A percentile compares a stretch with the other conserved stretches of the same genome.
These are phyloP conservation scores for Trypanosoma theileri DNA, from an alignment of 208 protist species.

Conservation along the genomic window DNA sequence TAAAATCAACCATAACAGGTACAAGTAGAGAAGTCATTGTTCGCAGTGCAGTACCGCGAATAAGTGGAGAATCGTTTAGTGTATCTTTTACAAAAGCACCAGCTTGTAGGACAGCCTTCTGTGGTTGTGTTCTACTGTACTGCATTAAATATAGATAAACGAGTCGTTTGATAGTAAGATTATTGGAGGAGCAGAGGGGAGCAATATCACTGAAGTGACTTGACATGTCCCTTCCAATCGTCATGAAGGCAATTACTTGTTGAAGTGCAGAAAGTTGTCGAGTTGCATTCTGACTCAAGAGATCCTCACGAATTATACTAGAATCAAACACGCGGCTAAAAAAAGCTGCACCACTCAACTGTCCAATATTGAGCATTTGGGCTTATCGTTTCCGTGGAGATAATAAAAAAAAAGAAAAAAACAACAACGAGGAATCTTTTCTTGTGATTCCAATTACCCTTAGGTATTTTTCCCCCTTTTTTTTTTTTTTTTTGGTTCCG, in stretches of 20 bases:
- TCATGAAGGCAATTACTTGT: slow-evolving; percentile 98
- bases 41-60: slow-evolving; percentile 97
- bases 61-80: slow-evolving; percentile 93
- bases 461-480: no score
- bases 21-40: slow-evolving; percentile 99
- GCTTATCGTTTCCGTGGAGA: no score
- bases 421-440: no score
- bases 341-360: slow-evolving; percentile 39
- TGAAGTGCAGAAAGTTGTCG: slow-evolving; percentile 95
- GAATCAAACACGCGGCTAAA: slow-evolving; percentile 85
- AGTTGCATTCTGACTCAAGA: slow-evolving; percentile 81
- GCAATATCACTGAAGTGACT: slow-evolving; percentile 94
- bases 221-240: slow-evolving; percentile 98
- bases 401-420: no score
- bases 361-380: slow-evolving; percentile 1
- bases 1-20: slow-evolving; percentile 96
- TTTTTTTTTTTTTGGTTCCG: not conserved
- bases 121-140: slow-evolving; percentile 96
- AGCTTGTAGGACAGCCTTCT: slow-evolving; percentile 97
- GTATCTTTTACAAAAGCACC: slow-evolving; percentile 97
- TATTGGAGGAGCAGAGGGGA: slow-evolving; percentile 93
- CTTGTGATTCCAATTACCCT: no score
- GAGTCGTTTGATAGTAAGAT: slow-evolving; percentile 98
- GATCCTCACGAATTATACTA: slow-evolving; percentile 84
- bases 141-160: slow-evolving; percentile 99